Evolutionary conservation across 768 basidiomycete species (phyloP), one percentile per base, ranked within the genome.

Genomic region (Kwoniella newhampshirensis): DNA sequence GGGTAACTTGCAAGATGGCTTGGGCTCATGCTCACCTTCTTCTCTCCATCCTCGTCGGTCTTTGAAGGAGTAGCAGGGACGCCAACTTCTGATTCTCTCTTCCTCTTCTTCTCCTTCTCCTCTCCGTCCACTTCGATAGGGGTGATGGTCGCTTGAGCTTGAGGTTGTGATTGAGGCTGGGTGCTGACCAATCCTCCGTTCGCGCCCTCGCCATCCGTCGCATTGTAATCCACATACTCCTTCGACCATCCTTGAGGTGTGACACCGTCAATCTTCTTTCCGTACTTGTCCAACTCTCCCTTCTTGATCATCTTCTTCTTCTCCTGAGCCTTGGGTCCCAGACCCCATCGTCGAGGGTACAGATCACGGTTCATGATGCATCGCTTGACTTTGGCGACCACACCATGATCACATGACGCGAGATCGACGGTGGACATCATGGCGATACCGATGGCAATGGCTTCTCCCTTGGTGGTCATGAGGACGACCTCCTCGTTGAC

Each of bases 341-440:
- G 84, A 47, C 96, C 96, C 96, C 96, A 98, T 62, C 93, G 85
- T 54, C 96, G 85, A 37, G 96, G 96, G 77, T 99, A 99, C 18
- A 91, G 89, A 77, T 99, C 96, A 35, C 94, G 59, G 70, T 98
- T 96, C 96, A 99, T 99, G 73, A 99, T 98, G 74, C 94, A 97
- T 49, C 96, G 82, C 80, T 99, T 99, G 73, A 99, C 91, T 80
- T 97, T 98, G 32, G 96, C 96, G 40, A 98, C 94, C 55, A 99
- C 91, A 44, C 96, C 96, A 73, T 99, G 94, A 75, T 97, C 93
- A 76, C 94, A 98, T 2, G 93, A 94, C 8, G 91, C 88, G 47
- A 99, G 85, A 76, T 99, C 96, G 57, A 94, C 94, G 11, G 96
- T 97, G 17, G 93, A 90, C 96, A 99, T 99, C 74, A 94, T 91